A percentile compares a stretch with the other conserved stretches of the same genome.
phyloP scores from a whole-genome alignment of 345 rosid genomes.

The Lumnitzera littorea region DNA sequence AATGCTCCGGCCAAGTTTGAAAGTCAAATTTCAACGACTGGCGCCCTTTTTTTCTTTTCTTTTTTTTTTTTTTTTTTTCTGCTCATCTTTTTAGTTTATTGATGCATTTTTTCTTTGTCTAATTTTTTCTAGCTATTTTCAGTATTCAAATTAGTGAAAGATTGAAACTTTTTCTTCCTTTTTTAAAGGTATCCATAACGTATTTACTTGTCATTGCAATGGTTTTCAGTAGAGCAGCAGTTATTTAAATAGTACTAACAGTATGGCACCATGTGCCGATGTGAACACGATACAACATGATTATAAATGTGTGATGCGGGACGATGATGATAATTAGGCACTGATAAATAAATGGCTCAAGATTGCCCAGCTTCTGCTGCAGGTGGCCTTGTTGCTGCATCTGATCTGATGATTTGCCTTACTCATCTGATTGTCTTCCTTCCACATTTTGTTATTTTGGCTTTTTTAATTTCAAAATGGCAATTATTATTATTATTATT shows the following conservation, averaged over 20 bases:
- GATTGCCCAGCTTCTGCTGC: conserved; percentile 51
- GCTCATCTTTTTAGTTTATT: no score
- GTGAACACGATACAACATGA: no score
- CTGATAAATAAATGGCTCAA: conserved; percentile 26
- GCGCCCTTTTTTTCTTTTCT: no score
- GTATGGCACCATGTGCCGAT: no score
- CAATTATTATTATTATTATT: no score
- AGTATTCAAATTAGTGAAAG: no score
- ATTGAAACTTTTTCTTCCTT: no score
- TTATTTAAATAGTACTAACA: no score
- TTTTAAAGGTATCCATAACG: no score
- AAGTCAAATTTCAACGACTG: neutral
- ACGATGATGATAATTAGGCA: conserved; percentile 41
- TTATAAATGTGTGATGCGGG: conserved; percentile 7
- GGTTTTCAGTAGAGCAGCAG: neutral
- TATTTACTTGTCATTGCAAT: neutral
- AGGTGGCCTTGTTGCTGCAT: conserved; percentile 37
- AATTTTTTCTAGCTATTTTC: no score
- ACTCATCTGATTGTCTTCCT: conserved; percentile 57
- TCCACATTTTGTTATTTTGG: neutral
- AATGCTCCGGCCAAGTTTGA: conserved; percentile 15
- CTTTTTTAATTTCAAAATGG: neutral
- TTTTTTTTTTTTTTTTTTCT: no score
- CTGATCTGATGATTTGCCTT: conserved; percentile 45
- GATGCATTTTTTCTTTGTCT: no score